A percentile compares a stretch with the other conserved stretches of the same genome.
These are phyloP conservation scores for Erigeron philadelphicus DNA, from an alignment of 140 eudicot genomes.

Conservation along the genomic window DNA sequence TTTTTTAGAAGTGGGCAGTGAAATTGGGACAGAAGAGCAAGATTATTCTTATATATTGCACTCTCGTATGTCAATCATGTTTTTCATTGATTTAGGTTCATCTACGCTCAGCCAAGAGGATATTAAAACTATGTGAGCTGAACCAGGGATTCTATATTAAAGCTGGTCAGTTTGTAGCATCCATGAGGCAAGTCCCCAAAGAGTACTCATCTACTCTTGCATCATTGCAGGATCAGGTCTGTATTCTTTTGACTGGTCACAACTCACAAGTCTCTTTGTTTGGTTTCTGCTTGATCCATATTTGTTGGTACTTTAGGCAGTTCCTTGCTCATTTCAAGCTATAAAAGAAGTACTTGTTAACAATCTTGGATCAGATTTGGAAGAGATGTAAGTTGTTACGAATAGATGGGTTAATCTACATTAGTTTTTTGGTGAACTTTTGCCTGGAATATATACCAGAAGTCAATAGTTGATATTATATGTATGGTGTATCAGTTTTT, in stretches of 20 bases:
- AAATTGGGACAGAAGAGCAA: background rate
- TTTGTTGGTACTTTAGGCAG: constrained; percentile 52
- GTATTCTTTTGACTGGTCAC: background rate
- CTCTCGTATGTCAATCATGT: constrained; percentile 12
- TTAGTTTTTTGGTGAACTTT: constrained; percentile 10
- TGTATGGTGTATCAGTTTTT: constrained; percentile 42
- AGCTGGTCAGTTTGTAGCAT: constrained; percentile 94
- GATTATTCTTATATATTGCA: background rate
- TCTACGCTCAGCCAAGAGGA: constrained; percentile 78
- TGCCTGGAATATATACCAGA: background rate
- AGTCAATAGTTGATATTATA: constrained; percentile 17
- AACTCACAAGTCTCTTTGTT: constrained; percentile 1
- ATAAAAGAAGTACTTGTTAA: constrained; percentile 63
- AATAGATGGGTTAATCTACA: constrained; percentile 11
- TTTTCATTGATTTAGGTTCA: constrained; percentile 50
- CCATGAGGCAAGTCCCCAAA: constrained; percentile 74
- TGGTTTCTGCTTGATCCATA: constrained; percentile 23
- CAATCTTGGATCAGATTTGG: constrained; percentile 56
- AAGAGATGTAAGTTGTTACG: constrained; percentile 62
- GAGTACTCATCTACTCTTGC: constrained; percentile 86
- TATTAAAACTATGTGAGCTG: constrained; percentile 57
- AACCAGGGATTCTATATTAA: constrained; percentile 90
- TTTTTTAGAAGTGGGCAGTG: background rate
- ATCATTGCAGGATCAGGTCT: constrained; percentile 84
- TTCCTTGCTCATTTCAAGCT: constrained; percentile 67